These are phyloP conservation scores for Lotus japonicus DNA, from an alignment of 306 rosid genomes.

Conservation along the genomic window DNA sequence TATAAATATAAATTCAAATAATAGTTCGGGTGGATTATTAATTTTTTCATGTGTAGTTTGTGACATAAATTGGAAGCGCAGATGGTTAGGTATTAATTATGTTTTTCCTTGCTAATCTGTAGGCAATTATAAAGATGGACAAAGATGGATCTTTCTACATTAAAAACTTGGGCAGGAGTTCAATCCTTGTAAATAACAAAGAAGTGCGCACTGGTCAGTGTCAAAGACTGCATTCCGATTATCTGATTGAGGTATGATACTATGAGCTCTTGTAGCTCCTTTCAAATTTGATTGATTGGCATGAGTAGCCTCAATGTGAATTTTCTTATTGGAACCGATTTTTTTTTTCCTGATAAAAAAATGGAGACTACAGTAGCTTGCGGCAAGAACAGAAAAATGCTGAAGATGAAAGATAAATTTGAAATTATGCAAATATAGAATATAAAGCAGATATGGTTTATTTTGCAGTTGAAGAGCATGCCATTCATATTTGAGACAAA, in stretches of 20 bases:
- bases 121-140: conserved; percentile 86
- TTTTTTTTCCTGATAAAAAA: not conserved
- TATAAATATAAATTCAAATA: too few relatives aligned
- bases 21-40: too few relatives aligned
- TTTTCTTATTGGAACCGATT: not conserved
- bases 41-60: too few relatives aligned
- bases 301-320: conserved; percentile 14
- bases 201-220: conserved; percentile 67
- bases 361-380: not conserved
- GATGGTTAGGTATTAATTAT: not conserved
- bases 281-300: conserved; percentile 4
- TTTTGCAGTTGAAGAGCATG: conserved; percentile 72
- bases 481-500: conserved; percentile 70
- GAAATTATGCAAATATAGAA: not conserved
- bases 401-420: not conserved
- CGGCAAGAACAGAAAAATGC: not conserved
- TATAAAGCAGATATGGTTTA: conserved; percentile 11
- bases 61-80: too few relatives aligned
- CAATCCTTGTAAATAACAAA: conserved; percentile 63
- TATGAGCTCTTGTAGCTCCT: not conserved
- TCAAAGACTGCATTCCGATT: conserved; percentile 49
- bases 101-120: conserved; percentile 14
- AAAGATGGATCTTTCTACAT: conserved; percentile 66
- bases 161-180: conserved; percentile 66
- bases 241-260: conserved; percentile 78